Percentiles rank a stretch among this genome's conserved stretches.
phyloP scores from a whole-genome alignment of 768 basidiomycete species.

The Psilocybe azurescens region DNA sequence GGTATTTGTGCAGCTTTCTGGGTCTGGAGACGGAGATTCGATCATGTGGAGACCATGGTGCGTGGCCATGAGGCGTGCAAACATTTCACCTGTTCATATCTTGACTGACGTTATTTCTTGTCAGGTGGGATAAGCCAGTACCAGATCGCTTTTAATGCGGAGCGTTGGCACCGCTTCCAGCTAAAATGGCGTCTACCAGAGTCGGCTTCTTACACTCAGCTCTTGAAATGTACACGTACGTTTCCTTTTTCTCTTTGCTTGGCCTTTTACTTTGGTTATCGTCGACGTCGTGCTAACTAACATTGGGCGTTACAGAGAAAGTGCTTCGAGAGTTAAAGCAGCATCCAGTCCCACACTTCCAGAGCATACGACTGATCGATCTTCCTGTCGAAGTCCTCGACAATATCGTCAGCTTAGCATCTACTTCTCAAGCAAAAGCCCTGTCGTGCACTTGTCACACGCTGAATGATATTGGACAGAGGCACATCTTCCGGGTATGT shows the following conservation, averaged over 20 bases:
- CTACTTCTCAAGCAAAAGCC: conserved; percentile 18
- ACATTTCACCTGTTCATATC: not conserved
- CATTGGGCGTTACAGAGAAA: conserved; percentile 12
- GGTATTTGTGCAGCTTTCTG: conserved; percentile 24
- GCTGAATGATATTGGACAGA: conserved; percentile 25
- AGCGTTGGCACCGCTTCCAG: conserved; percentile 27
- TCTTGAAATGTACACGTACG: conserved; percentile 26
- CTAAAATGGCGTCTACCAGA: conserved; percentile 28
- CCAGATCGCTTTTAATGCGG: conserved; percentile 16
- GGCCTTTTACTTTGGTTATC: not conserved
- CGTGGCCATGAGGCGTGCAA: not conserved
- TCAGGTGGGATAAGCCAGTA: conserved; percentile 9
- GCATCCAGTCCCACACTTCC: conserved; percentile 25
- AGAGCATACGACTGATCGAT: conserved; percentile 20
- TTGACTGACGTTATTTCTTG: not conserved
- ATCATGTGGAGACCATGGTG: conserved; percentile 8
- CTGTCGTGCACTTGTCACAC: conserved; percentile 23
- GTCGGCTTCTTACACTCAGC: conserved; percentile 19
- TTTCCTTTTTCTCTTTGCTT: conserved; percentile 2
- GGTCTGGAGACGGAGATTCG: conserved; percentile 18
- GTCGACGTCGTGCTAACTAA: not conserved
- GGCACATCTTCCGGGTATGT: conserved; percentile 26
- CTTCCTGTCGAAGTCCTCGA: conserved; percentile 27
- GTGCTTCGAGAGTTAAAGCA: conserved; percentile 25
- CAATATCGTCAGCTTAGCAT: conserved; percentile 20